Base-by-base conservation (phyloP, 495 filamentous ascomycete genomes). In the Aspergillus carlsbadensis region DNA sequence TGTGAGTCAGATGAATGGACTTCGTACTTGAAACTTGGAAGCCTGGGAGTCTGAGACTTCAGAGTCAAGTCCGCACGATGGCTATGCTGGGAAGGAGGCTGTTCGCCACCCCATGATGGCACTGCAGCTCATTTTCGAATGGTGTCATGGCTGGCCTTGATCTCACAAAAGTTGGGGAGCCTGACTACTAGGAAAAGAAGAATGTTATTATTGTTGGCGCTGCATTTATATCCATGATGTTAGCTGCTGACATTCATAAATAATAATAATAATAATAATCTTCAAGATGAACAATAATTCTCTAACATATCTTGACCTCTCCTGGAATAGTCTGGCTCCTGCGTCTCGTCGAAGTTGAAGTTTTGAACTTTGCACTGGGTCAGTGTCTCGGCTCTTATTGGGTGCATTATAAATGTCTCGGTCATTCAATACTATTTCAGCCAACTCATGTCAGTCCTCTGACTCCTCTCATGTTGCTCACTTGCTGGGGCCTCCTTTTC, bases 1-100 rank as follows among this genome's bases (percentile, higher is more conserved):
- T 49, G 49, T 54, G 56, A 59, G 50, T 54, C 56, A 59, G 49
- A 59, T 47, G 56, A 14, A 39, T 14, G 31, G n/a, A n/a, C n/a
- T n/a, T n/a, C n/a, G n/a, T n/a, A n/a, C n/a, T n/a, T n/a, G n/a
- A n/a, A n/a, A n/a, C n/a, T n/a, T n/a, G n/a, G 26, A 24, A 45
- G 42, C 21, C 42, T 45, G 42, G 26, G 21, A 45, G 13, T n/a
- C 42, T 29, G 42, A 45, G 21, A 39, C 36, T 39, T 14, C 4
- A 39, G 15, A 39, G 36, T 39, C 14, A 24, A 29, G 42, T 26
- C 42, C 42, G 42, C 6, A 29, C 7, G 10, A 45, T 33, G 20
- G 33, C 36, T 39, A 51, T 51, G 33, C 47, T 51, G 20, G 24
- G 22, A 51, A 18, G 45, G 17, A 37, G 40, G 42, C 47, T 50